Base-by-base conservation (phyloP, 2,329 filamentous ascomycete genomes). In the Aureobasidium namibiae region DNA sequence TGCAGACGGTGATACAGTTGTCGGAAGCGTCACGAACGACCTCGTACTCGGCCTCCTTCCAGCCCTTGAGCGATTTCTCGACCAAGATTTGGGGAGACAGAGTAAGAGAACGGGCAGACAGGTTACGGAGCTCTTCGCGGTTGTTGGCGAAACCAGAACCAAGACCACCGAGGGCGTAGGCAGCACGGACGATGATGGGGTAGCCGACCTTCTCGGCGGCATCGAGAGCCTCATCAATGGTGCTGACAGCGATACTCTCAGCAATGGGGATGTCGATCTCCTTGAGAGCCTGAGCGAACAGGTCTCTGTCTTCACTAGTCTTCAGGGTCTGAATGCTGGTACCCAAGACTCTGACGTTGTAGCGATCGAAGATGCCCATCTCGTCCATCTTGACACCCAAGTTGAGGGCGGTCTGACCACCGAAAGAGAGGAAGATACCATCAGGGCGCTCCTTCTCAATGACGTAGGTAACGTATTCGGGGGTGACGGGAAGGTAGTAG, bases 41-140 rank as follows among this genome's bases (percentile, higher is more conserved):
- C 76, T 97, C 94, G 71, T 97, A 99, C 75, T 99, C 94, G 53
- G 96, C 88, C 76, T 99, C 94, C 78, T 99, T 99, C 94, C 94
- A 99, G 74, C 94, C 94, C 81, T 96, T 97, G 67, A 99, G 85
- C 56, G 91, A 96, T 78, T 97, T 97, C 80, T 99, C 94, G 61
- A 99, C 92, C 72, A 99, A 77, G 69, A 99, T 96, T 75, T 99
- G 94, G 52, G 94, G 92, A 2, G 92, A 92, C 36, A 97, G 83
- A 45, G 92, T 95, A 61, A 99, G 82, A 48, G 92, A 97, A 65
- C 90, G 86, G 63, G 94, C 92, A 65, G 92, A 88, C 82, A 99
- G 82, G 75, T 97, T 91, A 72, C 89, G 87, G 61, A 99, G 85
- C 77, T 99, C 94, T 70, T 96, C 91, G 67, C 88, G 81, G 75